These are phyloP conservation scores for Bondarzewia mesenterica DNA, from an alignment of 1,284 basidiomycete species.

Conservation along the genomic window DNA sequence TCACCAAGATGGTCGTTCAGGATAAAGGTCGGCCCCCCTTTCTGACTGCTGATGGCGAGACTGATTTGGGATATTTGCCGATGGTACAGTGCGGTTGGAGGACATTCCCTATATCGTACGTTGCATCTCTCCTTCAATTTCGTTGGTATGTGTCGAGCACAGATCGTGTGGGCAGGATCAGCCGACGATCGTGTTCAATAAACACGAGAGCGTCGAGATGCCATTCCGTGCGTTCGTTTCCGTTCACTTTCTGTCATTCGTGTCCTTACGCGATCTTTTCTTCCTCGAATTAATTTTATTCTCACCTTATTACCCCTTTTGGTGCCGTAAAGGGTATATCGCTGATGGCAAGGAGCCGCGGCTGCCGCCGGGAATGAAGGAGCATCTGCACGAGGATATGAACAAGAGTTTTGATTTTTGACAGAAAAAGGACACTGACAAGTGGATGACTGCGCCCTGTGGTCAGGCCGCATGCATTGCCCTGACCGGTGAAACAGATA, in stretches of 20 bases:
- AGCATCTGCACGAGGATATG: constrained; percentile 77
- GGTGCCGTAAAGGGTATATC: constrained; percentile 47
- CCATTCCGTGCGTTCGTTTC: constrained; percentile 66
- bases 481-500: no score
- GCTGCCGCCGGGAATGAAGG: constrained; percentile 86
- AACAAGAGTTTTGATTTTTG: constrained; percentile 81
- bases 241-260: no score
- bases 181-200: constrained; percentile 82
- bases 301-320: no score
- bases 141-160: background rate
- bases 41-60: background rate
- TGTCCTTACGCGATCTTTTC: background rate
- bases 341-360: constrained; percentile 30
- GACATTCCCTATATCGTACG: constrained; percentile 68
- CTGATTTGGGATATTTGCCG: constrained; percentile 2
- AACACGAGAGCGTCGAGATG: constrained; percentile 87
- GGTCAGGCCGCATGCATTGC: no score
- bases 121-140: no score
- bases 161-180: constrained; percentile 45
- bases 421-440: no score
- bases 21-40: constrained; percentile 50
- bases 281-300: background rate
- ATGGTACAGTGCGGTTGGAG: constrained; percentile 46
- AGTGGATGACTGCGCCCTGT: no score
- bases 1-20: constrained; percentile 82